Evolutionary conservation across 2,329 filamentous ascomycete species (phyloP).

Genomic region (Nemania sp.): DNA sequence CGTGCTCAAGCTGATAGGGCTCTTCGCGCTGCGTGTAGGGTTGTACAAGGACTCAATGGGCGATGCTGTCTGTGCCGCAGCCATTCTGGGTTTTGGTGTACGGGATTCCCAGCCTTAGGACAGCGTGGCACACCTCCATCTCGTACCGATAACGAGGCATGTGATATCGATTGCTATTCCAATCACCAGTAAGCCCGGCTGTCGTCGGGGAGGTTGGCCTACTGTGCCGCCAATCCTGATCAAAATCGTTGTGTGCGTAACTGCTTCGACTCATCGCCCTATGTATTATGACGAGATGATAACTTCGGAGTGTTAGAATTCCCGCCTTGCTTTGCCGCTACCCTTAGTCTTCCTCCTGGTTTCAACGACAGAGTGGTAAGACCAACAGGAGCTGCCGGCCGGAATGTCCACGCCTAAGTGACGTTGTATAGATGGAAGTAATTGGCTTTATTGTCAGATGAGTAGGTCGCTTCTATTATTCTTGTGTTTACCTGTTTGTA

Average conservation of each 20-base stretch:
- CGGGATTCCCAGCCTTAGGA: no score
- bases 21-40: neutral
- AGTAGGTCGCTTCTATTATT: neutral
- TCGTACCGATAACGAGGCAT: no score
- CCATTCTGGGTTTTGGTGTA: neutral
- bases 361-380: neutral
- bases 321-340: no score
- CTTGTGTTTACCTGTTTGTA: neutral
- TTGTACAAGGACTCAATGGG: conserved; percentile 1
- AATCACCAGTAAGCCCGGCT: neutral
- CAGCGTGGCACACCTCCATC: no score
- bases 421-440: no score
- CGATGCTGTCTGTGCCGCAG: conserved; percentile 5
- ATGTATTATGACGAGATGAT: no score
- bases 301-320: no score
- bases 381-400: neutral
- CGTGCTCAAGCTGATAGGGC: neutral
- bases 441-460: neutral
- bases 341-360: no score
- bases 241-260: no score
- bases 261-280: no score
- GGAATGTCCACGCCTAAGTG: neutral
- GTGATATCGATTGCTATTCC: neutral
- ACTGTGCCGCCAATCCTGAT: neutral
- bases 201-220: neutral